Evolutionary conservation across 345 rosid genomes (phyloP).

Genomic region (Gynandropsis gynandra): DNA sequence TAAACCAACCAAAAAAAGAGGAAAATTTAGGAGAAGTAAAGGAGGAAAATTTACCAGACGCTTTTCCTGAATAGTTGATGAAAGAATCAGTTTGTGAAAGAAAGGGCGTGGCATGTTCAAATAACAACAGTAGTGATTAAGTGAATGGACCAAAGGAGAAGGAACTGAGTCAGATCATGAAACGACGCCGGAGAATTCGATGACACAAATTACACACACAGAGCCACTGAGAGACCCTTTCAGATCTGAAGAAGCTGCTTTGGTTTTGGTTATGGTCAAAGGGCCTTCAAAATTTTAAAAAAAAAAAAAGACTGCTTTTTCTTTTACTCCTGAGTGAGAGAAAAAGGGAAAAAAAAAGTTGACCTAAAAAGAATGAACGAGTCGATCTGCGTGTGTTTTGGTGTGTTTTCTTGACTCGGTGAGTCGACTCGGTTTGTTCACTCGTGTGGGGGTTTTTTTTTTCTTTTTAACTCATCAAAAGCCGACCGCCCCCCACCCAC

Average conservation of each 20-base stretch:
- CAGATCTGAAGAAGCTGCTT: constrained; percentile 27
- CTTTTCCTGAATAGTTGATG: constrained; percentile 54
- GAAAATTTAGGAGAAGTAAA: not conserved
- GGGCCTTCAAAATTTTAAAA: too few relatives aligned
- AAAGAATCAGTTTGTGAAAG: constrained; percentile 67
- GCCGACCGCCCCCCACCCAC: constrained; percentile 28
- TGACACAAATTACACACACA: too few relatives aligned
- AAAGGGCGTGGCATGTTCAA: constrained; percentile 63
- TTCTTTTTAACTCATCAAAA: constrained; percentile 22
- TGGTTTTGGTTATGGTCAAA: constrained; percentile 26
- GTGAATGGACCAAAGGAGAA: constrained; percentile 8
- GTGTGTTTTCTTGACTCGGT: constrained; percentile 11
- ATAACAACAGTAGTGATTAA: constrained; percentile 17
- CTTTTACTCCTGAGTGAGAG: constrained; percentile 23
- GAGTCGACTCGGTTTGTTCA: constrained; percentile 24
- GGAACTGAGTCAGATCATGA: constrained; percentile 39
- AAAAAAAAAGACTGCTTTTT: not conserved
- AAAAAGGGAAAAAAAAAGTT: constrained; percentile 13
- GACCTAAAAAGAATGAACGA: constrained; percentile 15
- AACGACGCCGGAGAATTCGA: constrained; percentile 32
- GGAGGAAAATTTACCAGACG: constrained; percentile 42
- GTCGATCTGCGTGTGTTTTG: constrained; percentile 17
- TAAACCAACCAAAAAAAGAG: not conserved
- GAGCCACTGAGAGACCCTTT: constrained; percentile 17
- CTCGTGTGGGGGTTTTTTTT: constrained; percentile 22